A percentile compares a stretch with the other conserved stretches of the same genome.
Evolutionary conservation across 1,284 basidiomycete genomes (phyloP).

Genomic region (Pyrrhoderma lamaoense): DNA sequence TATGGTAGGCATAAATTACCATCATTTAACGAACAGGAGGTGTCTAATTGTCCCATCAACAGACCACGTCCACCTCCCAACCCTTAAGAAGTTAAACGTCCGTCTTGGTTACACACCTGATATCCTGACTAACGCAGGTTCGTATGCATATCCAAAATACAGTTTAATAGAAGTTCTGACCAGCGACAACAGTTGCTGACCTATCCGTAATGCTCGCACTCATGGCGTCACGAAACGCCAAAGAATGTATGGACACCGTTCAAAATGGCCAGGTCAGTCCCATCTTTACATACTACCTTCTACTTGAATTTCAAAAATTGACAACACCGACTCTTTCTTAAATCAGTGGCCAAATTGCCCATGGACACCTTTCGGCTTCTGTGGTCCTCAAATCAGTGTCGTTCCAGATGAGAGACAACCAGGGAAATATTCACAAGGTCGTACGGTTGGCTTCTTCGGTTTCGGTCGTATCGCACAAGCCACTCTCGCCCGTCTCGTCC

Average conservation of each 20-base stretch:
- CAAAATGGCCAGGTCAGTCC: conserved; percentile 51
- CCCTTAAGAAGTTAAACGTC: conserved; percentile 57
- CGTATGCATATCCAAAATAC: not conserved
- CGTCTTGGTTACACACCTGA: conserved; percentile 88
- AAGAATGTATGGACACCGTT: conserved; percentile 58
- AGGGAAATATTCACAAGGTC: conserved; percentile 27
- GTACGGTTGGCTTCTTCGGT: conserved; percentile 77
- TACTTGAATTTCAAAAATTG: not conserved
- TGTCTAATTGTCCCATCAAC: conserved; percentile 4
- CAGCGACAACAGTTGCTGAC: conserved; percentile 81
- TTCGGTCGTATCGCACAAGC: conserved; percentile 90
- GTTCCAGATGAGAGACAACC: conserved; percentile 36
- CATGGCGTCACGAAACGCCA: conserved; percentile 81
- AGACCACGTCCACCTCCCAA: conserved; percentile 78
- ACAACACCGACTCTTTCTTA: too few species aligned
- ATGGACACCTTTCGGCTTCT: conserved; percentile 80
- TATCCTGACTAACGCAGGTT: conserved; percentile 75
- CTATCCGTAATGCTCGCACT: conserved; percentile 81
- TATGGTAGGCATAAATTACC: conserved; percentile 50
- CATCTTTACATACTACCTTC: not conserved
- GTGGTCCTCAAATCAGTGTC: conserved; percentile 67
- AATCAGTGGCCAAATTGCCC: conserved; percentile 50
- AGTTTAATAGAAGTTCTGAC: conserved; percentile 17
- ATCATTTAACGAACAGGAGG: not conserved
- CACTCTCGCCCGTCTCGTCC: conserved; percentile 66